Conservation (phyloP, 2,329 filamentous ascomycete genomes). For the Dactylella cylindrospora region DNA sequence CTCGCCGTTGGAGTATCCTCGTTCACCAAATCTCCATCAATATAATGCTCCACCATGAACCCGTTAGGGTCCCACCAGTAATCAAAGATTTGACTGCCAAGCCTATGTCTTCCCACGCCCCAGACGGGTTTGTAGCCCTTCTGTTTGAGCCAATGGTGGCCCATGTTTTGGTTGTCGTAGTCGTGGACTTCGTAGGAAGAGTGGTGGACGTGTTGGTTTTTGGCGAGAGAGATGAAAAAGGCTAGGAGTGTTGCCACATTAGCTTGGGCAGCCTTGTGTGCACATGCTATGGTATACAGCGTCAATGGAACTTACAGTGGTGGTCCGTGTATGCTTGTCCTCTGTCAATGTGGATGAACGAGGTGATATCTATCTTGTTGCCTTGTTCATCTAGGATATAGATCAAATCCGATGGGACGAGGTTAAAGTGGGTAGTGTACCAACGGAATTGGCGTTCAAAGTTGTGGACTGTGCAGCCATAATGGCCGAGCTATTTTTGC, state of each 20-base stretch:
- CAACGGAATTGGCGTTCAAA: conserved; percentile 49
- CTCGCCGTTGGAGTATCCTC: conserved; percentile 57
- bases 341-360: conserved; percentile 61
- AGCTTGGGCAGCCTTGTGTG: too few relatives aligned
- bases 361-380: conserved; percentile 53
- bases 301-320: conserved; percentile 53
- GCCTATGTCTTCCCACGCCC: conserved; percentile 70
- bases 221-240: conserved; percentile 47
- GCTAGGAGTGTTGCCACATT: too few relatives aligned
- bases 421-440: conserved; percentile 50
- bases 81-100: conserved; percentile 72
- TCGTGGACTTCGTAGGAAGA: conserved; percentile 70
- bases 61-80: conserved; percentile 68
- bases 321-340: conserved; percentile 59
- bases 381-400: conserved; percentile 45
- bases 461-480: conserved; percentile 48
- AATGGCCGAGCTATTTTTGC: conserved; percentile 49
- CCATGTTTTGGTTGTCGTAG: conserved; percentile 69
- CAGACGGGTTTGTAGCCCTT: conserved; percentile 67
- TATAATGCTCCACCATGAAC: conserved; percentile 70
- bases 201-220: conserved; percentile 63
- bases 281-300: too few relatives aligned
- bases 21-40: conserved; percentile 68
- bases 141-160: conserved; percentile 67
- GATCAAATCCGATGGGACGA: conserved; percentile 50